Evolutionary conservation across 2,329 filamentous ascomycete species (phyloP).

Genomic region (Diplocarpon mali): DNA sequence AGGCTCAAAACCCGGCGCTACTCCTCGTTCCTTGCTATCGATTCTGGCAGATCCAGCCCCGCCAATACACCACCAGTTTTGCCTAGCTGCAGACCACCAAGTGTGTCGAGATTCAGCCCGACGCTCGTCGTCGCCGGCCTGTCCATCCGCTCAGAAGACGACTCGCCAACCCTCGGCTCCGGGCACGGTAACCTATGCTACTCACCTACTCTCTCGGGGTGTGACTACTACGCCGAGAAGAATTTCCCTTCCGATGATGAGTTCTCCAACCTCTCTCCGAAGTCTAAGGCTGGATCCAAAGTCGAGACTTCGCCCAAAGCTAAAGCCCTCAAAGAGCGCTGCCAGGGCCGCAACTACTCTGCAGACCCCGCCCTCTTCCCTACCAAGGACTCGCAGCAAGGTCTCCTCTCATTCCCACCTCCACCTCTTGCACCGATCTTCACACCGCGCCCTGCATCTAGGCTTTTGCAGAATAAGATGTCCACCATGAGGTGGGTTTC

Average conservation of each 20-base stretch:
- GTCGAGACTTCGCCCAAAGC: not conserved
- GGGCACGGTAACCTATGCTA: slow-evolving; percentile 4
- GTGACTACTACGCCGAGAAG: slow-evolving; percentile 16
- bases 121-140: slow-evolving; percentile 1
- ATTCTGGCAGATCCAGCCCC: slow-evolving; percentile 11
- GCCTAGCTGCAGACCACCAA: slow-evolving; percentile 13
- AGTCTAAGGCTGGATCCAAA: not conserved
- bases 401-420: slow-evolving; percentile 8
- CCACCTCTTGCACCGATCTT: slow-evolving; percentile 7
- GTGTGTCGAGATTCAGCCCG: slow-evolving; percentile 17
- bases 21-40: slow-evolving; percentile 5
- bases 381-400: slow-evolving; percentile 2
- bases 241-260: slow-evolving; percentile 14
- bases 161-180: slow-evolving; percentile 3
- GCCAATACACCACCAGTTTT: too few relatives aligned
- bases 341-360: slow-evolving; percentile 12
- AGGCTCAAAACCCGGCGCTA: slow-evolving; percentile 6
- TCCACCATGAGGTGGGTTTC: slow-evolving; percentile 2
- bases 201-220: slow-evolving; percentile 18
- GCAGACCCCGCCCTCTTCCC: slow-evolving; percentile 1
- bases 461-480: slow-evolving; percentile 8
- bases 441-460: slow-evolving; percentile 6
- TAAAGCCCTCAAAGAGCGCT: slow-evolving; percentile 7
- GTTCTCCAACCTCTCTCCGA: slow-evolving; percentile 8
- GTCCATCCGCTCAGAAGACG: not conserved